Evolutionary conservation across 2,329 filamentous ascomycete species (phyloP).

Genomic region (Pseudogymnoascus sp.): DNA sequence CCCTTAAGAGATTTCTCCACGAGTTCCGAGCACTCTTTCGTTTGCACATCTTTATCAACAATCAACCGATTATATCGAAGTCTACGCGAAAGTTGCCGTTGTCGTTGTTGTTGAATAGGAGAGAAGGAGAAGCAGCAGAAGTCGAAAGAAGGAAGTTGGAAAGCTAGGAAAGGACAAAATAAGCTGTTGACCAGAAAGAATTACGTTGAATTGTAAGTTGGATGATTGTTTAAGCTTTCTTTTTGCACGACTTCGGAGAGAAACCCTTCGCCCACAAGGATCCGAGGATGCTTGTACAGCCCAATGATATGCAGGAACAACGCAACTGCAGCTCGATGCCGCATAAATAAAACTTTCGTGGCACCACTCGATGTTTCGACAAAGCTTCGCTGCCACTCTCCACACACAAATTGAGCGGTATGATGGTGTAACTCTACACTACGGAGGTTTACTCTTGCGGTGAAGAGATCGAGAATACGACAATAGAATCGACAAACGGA

Average conservation of each 20-base stretch:
- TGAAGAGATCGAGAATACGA: neutral
- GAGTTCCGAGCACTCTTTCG: constrained; percentile 7
- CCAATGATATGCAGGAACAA: constrained; percentile 5
- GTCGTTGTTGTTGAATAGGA: constrained; percentile 8
- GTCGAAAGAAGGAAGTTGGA: neutral
- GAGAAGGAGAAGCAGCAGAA: constrained; percentile 7
- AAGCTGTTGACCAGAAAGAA: constrained; percentile 2
- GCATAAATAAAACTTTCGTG: constrained; percentile 2
- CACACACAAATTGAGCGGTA: neutral
- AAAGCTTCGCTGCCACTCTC: neutral
- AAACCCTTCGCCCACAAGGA: neutral
- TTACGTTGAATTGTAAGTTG: constrained; percentile 5
- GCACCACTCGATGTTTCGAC: neutral
- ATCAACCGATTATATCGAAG: constrained; percentile 3
- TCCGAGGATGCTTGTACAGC: neutral
- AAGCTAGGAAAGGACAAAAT: constrained; percentile 4
- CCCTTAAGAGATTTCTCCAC: constrained; percentile 9
- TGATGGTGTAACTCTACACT: neutral
- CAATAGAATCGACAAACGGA: neutral
- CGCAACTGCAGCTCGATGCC: constrained; percentile 3
- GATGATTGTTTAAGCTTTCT: constrained; percentile 5
- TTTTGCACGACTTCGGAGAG: neutral
- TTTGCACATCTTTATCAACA: constrained; percentile 8
- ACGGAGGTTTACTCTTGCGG: neutral
- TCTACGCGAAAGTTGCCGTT: constrained; percentile 3